Evolutionary conservation across 805 yeast genomes (phyloP).

Genomic region (Barnettozyma sucrosica): DNA sequence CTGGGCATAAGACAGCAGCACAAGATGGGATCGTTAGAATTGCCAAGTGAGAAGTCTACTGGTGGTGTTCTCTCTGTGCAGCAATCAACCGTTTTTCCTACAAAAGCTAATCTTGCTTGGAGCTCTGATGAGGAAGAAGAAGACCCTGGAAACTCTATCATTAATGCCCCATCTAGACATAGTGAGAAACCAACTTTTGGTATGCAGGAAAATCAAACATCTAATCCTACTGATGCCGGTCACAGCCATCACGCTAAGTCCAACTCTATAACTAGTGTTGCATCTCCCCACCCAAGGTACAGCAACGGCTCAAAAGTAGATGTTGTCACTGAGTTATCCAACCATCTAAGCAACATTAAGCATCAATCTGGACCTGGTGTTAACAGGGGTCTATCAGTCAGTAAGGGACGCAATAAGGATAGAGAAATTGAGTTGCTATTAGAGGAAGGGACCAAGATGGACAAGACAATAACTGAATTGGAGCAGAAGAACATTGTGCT

Average conservation of each 20-base stretch:
- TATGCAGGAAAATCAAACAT: not conserved
- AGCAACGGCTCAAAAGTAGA: conserved; percentile 10
- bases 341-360: conserved; percentile 4
- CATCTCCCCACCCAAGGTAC: not conserved
- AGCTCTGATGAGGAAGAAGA: conserved; percentile 77
- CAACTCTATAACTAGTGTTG: not conserved
- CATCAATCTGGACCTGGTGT: conserved; percentile 11
- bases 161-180: not conserved
- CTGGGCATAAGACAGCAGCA: conserved; percentile 2
- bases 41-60: not conserved
- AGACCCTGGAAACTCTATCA: conserved; percentile 16
- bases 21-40: not conserved
- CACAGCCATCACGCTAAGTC: not conserved
- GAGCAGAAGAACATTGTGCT: conserved; percentile 28
- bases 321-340: conserved; percentile 9
- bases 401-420: conserved; percentile 29
- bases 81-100: conserved; percentile 71
- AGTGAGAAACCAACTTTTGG: not conserved
- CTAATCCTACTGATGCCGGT: not conserved
- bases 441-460: conserved; percentile 46
- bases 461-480: conserved; percentile 34
- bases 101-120: conserved; percentile 82
- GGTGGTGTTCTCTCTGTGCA: conserved; percentile 39
- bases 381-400: conserved; percentile 23
- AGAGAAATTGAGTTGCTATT: conserved; percentile 40